Evolutionary conservation across 352 stramenopile species (phyloP).

Genomic region (Phytophthora tubulina): DNA sequence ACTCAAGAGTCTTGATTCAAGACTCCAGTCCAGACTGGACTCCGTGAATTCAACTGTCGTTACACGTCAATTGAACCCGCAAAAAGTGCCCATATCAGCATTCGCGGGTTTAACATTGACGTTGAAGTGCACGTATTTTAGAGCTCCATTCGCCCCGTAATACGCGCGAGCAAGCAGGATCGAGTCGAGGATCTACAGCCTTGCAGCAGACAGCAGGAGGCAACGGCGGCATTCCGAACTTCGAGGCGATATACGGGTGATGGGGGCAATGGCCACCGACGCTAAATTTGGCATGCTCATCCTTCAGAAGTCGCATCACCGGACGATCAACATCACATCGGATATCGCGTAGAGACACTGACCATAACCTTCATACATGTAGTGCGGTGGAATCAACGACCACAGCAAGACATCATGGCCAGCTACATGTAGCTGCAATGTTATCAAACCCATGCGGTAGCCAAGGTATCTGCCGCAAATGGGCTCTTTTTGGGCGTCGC

Average conservation of each 20-base stretch:
- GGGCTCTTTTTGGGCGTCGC: constrained; percentile 22
- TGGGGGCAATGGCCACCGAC: neutral
- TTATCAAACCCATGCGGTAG: no score
- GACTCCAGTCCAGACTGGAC: no score
- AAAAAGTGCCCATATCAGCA: constrained; percentile 22
- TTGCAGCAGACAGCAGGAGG: neutral
- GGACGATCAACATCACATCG: neutral
- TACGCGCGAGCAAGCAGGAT: neutral
- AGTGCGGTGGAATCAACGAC: no score
- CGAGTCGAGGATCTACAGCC: neutral
- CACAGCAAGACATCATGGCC: no score
- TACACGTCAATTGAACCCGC: constrained; percentile 6
- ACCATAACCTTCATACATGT: no score
- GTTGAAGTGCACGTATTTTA: neutral
- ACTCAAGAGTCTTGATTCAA: no score
- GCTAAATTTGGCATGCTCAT: constrained; percentile 31
- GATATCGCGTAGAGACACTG: no score
- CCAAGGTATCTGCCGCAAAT: no score
- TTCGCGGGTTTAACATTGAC: constrained; percentile 13
- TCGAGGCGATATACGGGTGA: constrained; percentile 10
- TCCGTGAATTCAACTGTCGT: neutral
- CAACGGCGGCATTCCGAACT: neutral
- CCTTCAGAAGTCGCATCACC: constrained; percentile 37
- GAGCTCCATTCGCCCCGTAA: neutral
- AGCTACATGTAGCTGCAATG: no score